Percentiles rank a stretch among this genome's conserved stretches.
Conservation (phyloP, 2,329 filamentous ascomycete genomes). For the Diaporthe sp. region DNA sequence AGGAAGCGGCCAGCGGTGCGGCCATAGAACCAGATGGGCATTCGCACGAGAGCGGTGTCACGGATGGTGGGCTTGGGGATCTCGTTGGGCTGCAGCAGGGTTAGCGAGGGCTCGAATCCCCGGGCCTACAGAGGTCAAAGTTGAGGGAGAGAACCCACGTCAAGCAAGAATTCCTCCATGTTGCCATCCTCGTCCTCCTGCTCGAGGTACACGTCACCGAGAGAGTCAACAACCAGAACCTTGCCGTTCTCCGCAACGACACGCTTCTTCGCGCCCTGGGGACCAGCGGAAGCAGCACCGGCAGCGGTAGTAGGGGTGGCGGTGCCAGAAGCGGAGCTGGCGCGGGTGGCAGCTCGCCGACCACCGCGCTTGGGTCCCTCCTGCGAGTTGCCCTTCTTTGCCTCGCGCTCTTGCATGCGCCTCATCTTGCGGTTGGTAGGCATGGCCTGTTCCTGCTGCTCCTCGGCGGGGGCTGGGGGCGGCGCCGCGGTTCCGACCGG, state of each 20-base stretch:
- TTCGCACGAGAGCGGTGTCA: conserved; percentile 84
- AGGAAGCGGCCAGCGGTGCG: conserved; percentile 64
- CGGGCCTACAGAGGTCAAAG: too few species aligned
- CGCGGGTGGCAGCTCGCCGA: conserved; percentile 50
- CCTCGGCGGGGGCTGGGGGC: conserved; percentile 54
- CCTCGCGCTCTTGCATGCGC: conserved; percentile 87
- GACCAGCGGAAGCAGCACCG: conserved; percentile 64
- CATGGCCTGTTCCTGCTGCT: conserved; percentile 59
- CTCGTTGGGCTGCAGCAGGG: conserved; percentile 73
- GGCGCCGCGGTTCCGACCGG: conserved; percentile 42
- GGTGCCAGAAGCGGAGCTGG: conserved; percentile 52
- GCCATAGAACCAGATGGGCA: conserved; percentile 79
- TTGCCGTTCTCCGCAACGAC: conserved; percentile 97
- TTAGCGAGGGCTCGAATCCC: conserved; percentile 18
- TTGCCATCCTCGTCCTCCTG: conserved; percentile 89
- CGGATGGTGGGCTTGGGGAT: conserved; percentile 79
- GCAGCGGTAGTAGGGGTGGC: conserved; percentile 65
- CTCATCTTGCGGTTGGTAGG: conserved; percentile 85
- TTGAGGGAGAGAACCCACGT: conserved; percentile 68
- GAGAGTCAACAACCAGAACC: conserved; percentile 89
- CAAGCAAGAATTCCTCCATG: conserved; percentile 84
- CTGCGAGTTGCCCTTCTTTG: conserved; percentile 74
- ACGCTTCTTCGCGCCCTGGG: conserved; percentile 83
- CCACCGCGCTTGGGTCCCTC: conserved; percentile 53
- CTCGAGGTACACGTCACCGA: conserved; percentile 95